A percentile compares a stretch with the other conserved stretches of the same genome.
Evolutionary conservation across 257 asterid species (phyloP).

Genomic region (Orobanche coerulescens): DNA sequence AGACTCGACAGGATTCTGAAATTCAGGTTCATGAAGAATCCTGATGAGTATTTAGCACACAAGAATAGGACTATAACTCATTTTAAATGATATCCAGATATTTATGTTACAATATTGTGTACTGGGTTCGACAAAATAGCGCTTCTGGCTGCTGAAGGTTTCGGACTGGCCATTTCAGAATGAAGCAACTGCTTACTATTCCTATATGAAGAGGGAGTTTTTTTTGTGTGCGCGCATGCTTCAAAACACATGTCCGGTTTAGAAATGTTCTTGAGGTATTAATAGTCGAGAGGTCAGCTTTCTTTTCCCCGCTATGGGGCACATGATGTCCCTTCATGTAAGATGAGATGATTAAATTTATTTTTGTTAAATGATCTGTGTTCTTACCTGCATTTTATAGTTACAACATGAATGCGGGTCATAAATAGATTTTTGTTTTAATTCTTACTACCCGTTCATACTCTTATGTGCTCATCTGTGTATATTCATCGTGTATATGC

Average conservation of each 20-base stretch:
- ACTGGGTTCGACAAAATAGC: slow-evolving; percentile 12
- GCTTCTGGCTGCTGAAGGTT: neutral
- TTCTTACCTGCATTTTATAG: too few relatives aligned
- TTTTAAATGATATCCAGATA: neutral
- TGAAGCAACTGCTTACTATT: neutral
- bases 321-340: too few relatives aligned
- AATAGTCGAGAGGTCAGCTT: neutral
- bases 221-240: neutral
- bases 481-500: too few relatives aligned
- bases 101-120: neutral
- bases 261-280: neutral
- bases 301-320: neutral
- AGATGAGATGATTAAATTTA: too few relatives aligned
- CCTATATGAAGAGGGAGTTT: neutral
- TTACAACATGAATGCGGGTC: too few relatives aligned
- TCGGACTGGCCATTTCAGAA: neutral
- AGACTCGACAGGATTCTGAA: slow-evolving; percentile 37
- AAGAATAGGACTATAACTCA: slow-evolving; percentile 5
- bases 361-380: too few relatives aligned
- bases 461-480: too few relatives aligned
- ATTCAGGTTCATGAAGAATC: slow-evolving; percentile 42
- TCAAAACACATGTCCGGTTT: neutral
- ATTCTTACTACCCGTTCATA: too few relatives aligned
- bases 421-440: too few relatives aligned
- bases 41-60: slow-evolving; percentile 18